Base-by-base conservation (phyloP, 306 rosid species). In the Cajanus cajan region DNA sequence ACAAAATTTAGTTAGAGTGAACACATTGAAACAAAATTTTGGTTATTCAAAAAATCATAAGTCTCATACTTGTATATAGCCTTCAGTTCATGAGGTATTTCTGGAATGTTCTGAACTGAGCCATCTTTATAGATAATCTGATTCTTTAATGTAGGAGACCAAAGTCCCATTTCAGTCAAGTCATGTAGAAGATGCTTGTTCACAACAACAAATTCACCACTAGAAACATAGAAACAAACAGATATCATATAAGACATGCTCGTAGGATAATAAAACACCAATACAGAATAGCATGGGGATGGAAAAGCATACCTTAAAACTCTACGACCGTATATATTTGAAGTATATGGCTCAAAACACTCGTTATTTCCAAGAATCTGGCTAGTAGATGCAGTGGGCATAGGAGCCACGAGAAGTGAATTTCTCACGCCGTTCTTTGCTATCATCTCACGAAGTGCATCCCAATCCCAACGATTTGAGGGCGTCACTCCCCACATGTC, bases 361-460 rank as follows among this genome's bases (percentile, higher is more conserved):
- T 93, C 96, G 4, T 93, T 93, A 86, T 93, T 90, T 64, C 96
- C 97, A 85, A 90, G 96, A 83, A 93, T 93, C 82, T 93, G 97
- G 79, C 96, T 93, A 43, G 97, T 93, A n/a, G 97, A 90, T 36
- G 97, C 97, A 57, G 97, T 93, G 9, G 97, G 97, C 97, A 93
- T 93, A 54, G 97, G 96, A 19, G 97, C 89, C 6, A 93, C 88
- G 61, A 90, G 94, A 82, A 93, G 97, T 52, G 98, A 93, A 83
- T 93, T 91, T 77, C 96, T 87, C 37, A 85, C 86, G 45, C 98
- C 98, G 73, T 88, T 78, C 71, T 71, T 58, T 2, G 88, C 74
- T 59, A 91, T 84, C 83, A 73, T 83, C 28, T 70, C 89, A 72
- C 90, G 73, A 22, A 91, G 83, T 41, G 78, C 85, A 79, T 55